A percentile compares a stretch with the other conserved stretches of the same genome.
These are phyloP conservation scores for Ophiostoma himal-ulmi DNA, from an alignment of 2,329 filamentous ascomycete genomes.

Conservation along the genomic window DNA sequence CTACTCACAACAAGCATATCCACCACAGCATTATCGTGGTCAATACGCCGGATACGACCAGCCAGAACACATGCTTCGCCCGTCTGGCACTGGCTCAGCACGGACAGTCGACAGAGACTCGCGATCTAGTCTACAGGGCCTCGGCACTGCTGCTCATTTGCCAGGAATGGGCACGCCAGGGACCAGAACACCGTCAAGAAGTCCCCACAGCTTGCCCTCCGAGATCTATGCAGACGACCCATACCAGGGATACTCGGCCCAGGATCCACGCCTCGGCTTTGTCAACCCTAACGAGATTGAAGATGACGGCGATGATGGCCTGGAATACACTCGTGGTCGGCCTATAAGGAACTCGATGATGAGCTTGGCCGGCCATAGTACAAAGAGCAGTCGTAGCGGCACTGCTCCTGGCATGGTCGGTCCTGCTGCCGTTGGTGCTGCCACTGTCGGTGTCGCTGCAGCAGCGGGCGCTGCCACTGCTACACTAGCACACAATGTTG, in stretches of 20 bases:
- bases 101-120: conserved; percentile 37
- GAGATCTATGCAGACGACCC: conserved; percentile 57
- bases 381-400: conserved; percentile 33
- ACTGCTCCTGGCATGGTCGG: conserved; percentile 14
- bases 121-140: conserved; percentile 39
- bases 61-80: conserved; percentile 20
- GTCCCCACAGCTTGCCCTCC: conserved; percentile 41
- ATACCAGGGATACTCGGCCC: conserved; percentile 55
- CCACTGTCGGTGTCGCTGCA: conserved; percentile 28
- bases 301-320: conserved; percentile 83
- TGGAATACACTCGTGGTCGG: conserved; percentile 48
- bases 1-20: conserved; percentile 30
- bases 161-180: conserved; percentile 36
- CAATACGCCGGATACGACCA: conserved; percentile 23
- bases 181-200: conserved; percentile 41
- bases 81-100: conserved; percentile 19
- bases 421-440: conserved; percentile 31
- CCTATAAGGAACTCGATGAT: conserved; percentile 53
- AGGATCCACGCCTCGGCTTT: conserved; percentile 47
- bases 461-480: conserved; percentile 27
- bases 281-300: conserved; percentile 75
- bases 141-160: conserved; percentile 34
- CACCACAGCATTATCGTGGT: conserved; percentile 26
- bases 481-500: conserved; percentile 33
- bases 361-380: conserved; percentile 47